Conservation (phyloP, 2,329 filamentous ascomycete species). For the Apiospora saccharicola region DNA sequence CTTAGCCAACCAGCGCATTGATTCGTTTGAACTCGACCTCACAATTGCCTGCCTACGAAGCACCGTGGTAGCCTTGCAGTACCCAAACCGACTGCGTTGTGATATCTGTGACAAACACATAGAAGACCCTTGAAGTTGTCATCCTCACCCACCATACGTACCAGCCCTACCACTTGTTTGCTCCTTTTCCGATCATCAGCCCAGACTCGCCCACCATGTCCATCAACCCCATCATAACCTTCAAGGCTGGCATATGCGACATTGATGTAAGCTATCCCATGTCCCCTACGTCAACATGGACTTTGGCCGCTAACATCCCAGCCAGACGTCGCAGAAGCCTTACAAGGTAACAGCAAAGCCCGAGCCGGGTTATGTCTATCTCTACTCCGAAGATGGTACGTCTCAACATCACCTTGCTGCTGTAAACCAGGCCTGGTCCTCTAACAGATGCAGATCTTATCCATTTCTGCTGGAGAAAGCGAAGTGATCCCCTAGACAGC, state of each 20-base stretch:
- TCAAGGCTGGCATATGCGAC: conserved; percentile 93
- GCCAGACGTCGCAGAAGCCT: conserved; percentile 53
- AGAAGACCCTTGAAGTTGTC: not conserved
- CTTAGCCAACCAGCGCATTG: conserved; percentile 25
- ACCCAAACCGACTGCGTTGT: not conserved
- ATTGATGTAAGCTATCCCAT: conserved; percentile 70
- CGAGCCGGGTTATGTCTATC: conserved; percentile 86
- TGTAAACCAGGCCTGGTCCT: not conserved
- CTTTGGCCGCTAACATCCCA: conserved; percentile 29
- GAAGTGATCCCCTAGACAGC: conserved; percentile 71
- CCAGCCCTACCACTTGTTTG: not conserved
- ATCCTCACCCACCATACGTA: conserved; percentile 22
- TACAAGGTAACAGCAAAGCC: conserved; percentile 76
- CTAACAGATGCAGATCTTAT: conserved; percentile 70
- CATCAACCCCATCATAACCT: conserved; percentile 85
- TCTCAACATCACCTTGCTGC: conserved; percentile 27
- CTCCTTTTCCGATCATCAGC: conserved; percentile 1
- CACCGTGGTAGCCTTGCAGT: conserved; percentile 40
- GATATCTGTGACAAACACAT: not conserved
- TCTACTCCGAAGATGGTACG: conserved; percentile 88
- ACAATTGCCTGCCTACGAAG: conserved; percentile 38
- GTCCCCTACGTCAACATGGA: not conserved
- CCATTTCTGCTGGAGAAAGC: conserved; percentile 96
- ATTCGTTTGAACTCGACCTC: not conserved
- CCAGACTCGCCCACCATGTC: conserved; percentile 67